These are phyloP conservation scores for Fomitopsis schrenkii DNA, from an alignment of 1,284 basidiomycete genomes.

Conservation along the genomic window DNA sequence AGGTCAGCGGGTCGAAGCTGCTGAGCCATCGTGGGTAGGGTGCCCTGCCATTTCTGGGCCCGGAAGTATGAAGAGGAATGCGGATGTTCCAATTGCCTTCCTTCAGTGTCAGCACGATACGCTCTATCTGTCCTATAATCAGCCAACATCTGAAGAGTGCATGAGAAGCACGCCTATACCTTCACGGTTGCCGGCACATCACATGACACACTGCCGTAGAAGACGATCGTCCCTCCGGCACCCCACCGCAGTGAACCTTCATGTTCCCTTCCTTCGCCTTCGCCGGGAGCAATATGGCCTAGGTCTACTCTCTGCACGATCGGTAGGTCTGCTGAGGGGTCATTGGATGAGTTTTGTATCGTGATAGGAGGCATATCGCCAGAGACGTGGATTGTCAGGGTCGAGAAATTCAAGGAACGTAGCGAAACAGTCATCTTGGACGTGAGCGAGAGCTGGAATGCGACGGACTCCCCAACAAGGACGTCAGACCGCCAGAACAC, in stretches of 20 bases:
- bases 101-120: conserved; percentile 46
- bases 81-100: conserved; percentile 63
- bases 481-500: conserved; percentile 70
- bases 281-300: conserved; percentile 31
- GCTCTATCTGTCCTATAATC: conserved; percentile 38
- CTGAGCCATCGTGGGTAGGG: conserved; percentile 49
- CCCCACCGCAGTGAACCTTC: conserved; percentile 53
- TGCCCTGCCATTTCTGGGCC: conserved; percentile 28
- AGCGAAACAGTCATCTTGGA: conserved; percentile 44
- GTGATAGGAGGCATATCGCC: conserved; percentile 41
- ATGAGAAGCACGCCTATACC: conserved; percentile 29
- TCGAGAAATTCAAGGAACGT: conserved; percentile 52
- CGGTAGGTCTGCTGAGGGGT: conserved; percentile 7
- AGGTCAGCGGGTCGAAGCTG: conserved; percentile 45
- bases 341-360: conserved; percentile 37
- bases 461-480: conserved; percentile 53
- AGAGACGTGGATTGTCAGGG: conserved; percentile 54
- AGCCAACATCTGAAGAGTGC: not conserved
- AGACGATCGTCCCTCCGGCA: conserved; percentile 44
- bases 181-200: conserved; percentile 42
- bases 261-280: conserved; percentile 19
- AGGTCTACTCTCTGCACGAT: conserved; percentile 38
- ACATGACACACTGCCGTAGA: conserved; percentile 53
- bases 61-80: conserved; percentile 46
- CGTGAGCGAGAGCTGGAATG: conserved; percentile 70